A percentile compares a stretch with the other conserved stretches of the same genome.
Evolutionary conservation across 2,329 filamentous ascomycete genomes (phyloP).

Genomic region (Trichoderma atroviride): DNA sequence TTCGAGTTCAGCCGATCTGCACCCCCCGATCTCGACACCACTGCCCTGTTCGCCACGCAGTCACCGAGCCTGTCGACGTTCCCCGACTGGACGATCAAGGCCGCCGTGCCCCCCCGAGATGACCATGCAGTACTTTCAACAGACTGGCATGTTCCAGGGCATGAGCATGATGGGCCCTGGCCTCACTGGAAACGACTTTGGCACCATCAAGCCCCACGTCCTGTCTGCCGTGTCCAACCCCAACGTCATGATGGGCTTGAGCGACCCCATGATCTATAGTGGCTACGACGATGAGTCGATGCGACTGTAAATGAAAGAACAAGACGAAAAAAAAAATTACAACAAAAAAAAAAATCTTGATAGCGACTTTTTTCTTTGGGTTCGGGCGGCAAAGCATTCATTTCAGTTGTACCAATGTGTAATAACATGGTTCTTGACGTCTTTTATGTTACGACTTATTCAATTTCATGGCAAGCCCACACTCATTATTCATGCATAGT

Average conservation of each 20-base stretch:
- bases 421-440: background rate
- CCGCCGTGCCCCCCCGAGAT: conserved; percentile 33
- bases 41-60: conserved; percentile 41
- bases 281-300: conserved; percentile 53
- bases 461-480: conserved; percentile 3
- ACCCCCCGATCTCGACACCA: conserved; percentile 37
- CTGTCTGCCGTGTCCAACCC: conserved; percentile 49
- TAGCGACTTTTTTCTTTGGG: background rate
- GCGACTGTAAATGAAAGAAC: conserved; percentile 39
- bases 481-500: background rate
- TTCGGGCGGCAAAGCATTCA: background rate
- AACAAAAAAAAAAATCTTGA: background rate
- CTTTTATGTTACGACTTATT: conserved; percentile 15
- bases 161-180: conserved; percentile 54
- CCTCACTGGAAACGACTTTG: conserved; percentile 55
- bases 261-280: conserved; percentile 61
- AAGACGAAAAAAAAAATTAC: background rate
- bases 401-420: background rate
- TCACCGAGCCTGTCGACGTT: conserved; percentile 42
- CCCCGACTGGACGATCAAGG: conserved; percentile 37
- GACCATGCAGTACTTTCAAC: conserved; percentile 48
- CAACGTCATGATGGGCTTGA: conserved; percentile 60
- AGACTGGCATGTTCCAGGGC: conserved; percentile 46
- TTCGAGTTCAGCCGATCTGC: conserved; percentile 43
- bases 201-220: conserved; percentile 59